A percentile compares a stretch with the other conserved stretches of the same genome.
Conservation (phyloP, 768 basidiomycete species). For the Leccinum sublutescens region DNA sequence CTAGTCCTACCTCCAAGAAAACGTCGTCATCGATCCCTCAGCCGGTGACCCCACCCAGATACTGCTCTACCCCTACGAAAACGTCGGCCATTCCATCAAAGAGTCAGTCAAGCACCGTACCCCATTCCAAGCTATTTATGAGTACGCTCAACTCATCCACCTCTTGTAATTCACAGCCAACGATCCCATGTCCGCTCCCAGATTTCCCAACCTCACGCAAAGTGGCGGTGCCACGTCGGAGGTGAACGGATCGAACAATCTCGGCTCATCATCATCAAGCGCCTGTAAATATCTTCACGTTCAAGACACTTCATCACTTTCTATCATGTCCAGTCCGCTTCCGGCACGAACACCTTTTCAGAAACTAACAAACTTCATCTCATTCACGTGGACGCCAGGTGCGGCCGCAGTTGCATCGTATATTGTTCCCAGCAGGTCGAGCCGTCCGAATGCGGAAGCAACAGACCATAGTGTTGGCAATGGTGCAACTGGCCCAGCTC, state of each 20-base stretch:
- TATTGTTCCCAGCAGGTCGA: constrained; percentile 21
- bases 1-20: constrained; percentile 53
- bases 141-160: constrained; percentile 62
- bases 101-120: constrained; percentile 33
- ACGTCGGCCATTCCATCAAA: constrained; percentile 34
- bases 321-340: constrained; percentile 51
- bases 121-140: constrained; percentile 45
- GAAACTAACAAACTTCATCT: constrained; percentile 59
- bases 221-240: constrained; percentile 25
- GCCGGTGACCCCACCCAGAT: constrained; percentile 43
- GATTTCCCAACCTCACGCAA: constrained; percentile 38
- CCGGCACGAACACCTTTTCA: constrained; percentile 59
- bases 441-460: constrained; percentile 7
- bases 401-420: constrained; percentile 29
- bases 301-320: constrained; percentile 39
- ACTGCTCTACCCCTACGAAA: constrained; percentile 27
- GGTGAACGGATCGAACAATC: constrained; percentile 29
- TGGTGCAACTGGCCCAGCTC: constrained; percentile 12
- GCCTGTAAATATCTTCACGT: constrained; percentile 26
- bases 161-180: constrained; percentile 37
- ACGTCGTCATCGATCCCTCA: constrained; percentile 65
- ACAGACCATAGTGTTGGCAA: constrained; percentile 10
- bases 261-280: constrained; percentile 12
- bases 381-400: constrained; percentile 51
- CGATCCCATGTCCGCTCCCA: constrained; percentile 31